Percentiles rank a stretch among this genome's conserved stretches.
phyloP scores from a whole-genome alignment of 2,329 filamentous ascomycete genomes.

The Fusarium fracticaudum region DNA sequence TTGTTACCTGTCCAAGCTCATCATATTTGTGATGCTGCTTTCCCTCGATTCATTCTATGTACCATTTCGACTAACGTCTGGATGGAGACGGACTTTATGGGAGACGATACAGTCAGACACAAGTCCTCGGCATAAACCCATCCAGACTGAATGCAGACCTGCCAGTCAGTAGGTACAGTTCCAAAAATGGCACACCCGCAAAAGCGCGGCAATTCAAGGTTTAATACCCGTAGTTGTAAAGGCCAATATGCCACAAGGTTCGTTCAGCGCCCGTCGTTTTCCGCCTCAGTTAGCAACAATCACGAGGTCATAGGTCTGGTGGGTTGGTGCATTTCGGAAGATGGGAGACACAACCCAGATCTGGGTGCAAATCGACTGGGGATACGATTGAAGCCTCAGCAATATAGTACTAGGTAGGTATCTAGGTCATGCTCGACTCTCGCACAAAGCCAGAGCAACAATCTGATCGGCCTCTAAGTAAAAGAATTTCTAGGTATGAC shows the following conservation, averaged over 20 bases:
- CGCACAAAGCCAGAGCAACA: not conserved
- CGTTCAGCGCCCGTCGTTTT: slow-evolving; percentile 19
- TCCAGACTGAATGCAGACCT: not conserved
- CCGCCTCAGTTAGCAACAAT: slow-evolving; percentile 13
- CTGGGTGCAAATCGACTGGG: not conserved
- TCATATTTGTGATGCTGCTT: not conserved
- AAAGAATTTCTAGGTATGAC: not conserved
- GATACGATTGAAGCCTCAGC: not conserved
- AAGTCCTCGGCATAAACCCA: not conserved
- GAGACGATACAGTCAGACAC: not conserved
- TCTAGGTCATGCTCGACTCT: not conserved
- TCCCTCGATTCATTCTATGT: not conserved
- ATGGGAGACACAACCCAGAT: not conserved
- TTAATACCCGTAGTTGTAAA: slow-evolving; percentile 22
- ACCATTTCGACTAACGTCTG: not conserved
- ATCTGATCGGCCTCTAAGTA: not conserved
- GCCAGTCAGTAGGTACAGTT: not conserved
- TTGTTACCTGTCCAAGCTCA: not conserved
- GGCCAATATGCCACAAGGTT: slow-evolving; percentile 13
- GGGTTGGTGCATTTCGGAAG: not conserved
- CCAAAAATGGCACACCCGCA: not conserved
- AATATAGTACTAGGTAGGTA: too few species aligned
- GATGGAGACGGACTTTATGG: not conserved
- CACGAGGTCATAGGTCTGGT: slow-evolving; percentile 11
- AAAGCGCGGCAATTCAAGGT: slow-evolving; percentile 24